Base-by-base conservation (phyloP, 352 stramenopile species). In the Bremia lactucae region DNA sequence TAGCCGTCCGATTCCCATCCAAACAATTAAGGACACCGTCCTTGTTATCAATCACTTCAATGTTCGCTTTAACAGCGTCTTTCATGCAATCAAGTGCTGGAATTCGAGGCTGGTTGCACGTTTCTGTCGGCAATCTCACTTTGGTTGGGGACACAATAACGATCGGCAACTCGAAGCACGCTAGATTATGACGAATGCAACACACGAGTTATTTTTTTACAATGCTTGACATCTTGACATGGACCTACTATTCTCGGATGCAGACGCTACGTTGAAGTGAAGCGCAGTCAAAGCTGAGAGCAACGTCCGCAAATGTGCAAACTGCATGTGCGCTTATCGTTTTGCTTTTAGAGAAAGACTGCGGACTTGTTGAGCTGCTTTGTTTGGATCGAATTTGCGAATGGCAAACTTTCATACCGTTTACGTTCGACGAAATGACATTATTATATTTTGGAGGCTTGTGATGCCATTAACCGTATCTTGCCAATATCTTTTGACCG, bases 31-130 rank as follows among this genome's bases (percentile, higher is more conserved):
- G 42, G 2, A 47, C 55, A 16, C 62, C 61, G 4, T 68, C 43
- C 5, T 24, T 31, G 22, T 80, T 63, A 46, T 83, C 67, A 25
- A 83, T 58, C 14, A 80, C 68, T 26, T 78, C 64, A 15, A 83
- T 59, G 8, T 56, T 62, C 7, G 55, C 55, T 37, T 62, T 43
- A 2, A 79, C 63, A 3, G 55, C 34, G 6, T 63, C 53, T 34
- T 57, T 70, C 52, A 79, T 62, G 43, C 72, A 84, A 36, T 84
- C 65, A 4, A 31, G 42, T 11, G 67, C 59, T 2, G 70, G 70
- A 4, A 61, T 31, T 9, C 55, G 65, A 38, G 55, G 46, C 28
- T 76, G 68, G 36, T 72, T 72, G 43, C 67, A 83, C 3, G 52
- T 72, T 29, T 71, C 54, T 2, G 61, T 66, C n/a, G 70, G 67